Evolutionary conservation across 306 rosid species (phyloP).

Genomic region (Hippophae gyantsensis): DNA sequence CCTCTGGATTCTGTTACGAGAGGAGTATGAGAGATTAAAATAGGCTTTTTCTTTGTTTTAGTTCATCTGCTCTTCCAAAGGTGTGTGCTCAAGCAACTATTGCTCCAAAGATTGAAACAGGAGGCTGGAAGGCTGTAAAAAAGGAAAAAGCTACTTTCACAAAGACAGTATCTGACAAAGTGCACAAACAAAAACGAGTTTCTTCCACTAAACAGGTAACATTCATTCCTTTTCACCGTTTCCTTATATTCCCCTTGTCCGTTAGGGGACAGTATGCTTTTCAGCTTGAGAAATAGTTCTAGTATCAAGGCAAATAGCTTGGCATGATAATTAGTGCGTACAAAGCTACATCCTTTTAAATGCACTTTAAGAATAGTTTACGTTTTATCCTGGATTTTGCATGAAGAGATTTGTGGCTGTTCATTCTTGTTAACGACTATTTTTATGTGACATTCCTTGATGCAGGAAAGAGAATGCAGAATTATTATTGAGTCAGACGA

Average conservation of each 20-base stretch:
- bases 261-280: no score
- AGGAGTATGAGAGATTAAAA: no score
- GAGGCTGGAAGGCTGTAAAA: slow-evolving; percentile 69
- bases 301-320: no score
- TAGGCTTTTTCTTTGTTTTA: slow-evolving; percentile 29
- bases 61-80: slow-evolving; percentile 33
- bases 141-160: slow-evolving; percentile 28
- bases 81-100: slow-evolving; percentile 22
- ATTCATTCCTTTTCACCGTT: slow-evolving; percentile 3
- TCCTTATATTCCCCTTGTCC: slow-evolving; percentile 1
- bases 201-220: slow-evolving; percentile 39
- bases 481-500: slow-evolving; percentile 79
- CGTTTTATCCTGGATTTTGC: no score
- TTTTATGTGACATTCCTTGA: slow-evolving; percentile 26
- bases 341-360: no score
- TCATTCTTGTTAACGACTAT: no score
- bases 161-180: slow-evolving; percentile 28
- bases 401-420: no score
- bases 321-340: no score
- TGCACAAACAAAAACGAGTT: slow-evolving; percentile 29
- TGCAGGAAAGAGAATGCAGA: slow-evolving; percentile 49
- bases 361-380: no score
- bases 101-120: slow-evolving; percentile 40
- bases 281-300: no score
- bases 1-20: no score